A percentile compares a stretch with the other conserved stretches of the same genome.
These are phyloP conservation scores for Albatrellus ellisii DNA, from an alignment of 768 basidiomycete species.

Conservation along the genomic window DNA sequence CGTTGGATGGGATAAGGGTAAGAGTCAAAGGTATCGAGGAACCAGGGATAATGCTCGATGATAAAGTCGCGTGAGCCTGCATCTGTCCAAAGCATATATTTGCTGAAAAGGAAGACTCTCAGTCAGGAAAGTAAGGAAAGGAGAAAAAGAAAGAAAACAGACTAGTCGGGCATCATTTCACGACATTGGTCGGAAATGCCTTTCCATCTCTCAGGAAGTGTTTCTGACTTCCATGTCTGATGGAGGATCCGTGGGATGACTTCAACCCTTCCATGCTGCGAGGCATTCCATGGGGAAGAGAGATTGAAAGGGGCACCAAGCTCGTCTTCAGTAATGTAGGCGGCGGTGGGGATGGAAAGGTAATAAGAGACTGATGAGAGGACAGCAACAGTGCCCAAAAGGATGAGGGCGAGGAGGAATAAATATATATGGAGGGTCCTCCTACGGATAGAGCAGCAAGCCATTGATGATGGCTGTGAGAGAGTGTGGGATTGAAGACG, in stretches of 20 bases:
- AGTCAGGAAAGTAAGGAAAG: slow-evolving; percentile 4
- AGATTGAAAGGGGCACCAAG: slow-evolving; percentile 44
- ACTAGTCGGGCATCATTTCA: slow-evolving; percentile 96
- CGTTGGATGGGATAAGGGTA: slow-evolving; percentile 91
- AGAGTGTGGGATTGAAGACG: slow-evolving; percentile 11
- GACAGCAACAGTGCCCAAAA: slow-evolving; percentile 81
- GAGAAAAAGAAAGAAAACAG: slow-evolving; percentile 39
- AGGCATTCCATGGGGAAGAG: slow-evolving; percentile 49
- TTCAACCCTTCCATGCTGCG: slow-evolving; percentile 49
- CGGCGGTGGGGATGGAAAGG: slow-evolving; percentile 64
- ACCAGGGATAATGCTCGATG: slow-evolving; percentile 78
- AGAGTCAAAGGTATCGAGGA: slow-evolving; percentile 84
- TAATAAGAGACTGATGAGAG: slow-evolving; percentile 88
- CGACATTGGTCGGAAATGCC: slow-evolving; percentile 72
- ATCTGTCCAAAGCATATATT: slow-evolving; percentile 98
- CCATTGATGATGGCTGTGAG: slow-evolving; percentile 12
- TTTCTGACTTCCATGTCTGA: slow-evolving; percentile 96
- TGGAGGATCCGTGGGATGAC: slow-evolving; percentile 88
- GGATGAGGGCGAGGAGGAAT: slow-evolving; percentile 56
- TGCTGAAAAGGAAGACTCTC: slow-evolving; percentile 33
- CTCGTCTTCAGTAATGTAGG: slow-evolving; percentile 72
- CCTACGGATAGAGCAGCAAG: slow-evolving; percentile 22
- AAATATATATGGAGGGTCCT: slow-evolving; percentile 35
- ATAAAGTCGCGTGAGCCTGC: slow-evolving; percentile 83
- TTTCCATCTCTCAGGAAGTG: slow-evolving; percentile 72